Percentiles rank a stretch among this genome's conserved stretches.
Evolutionary conservation across 805 yeast genomes (phyloP).

Genomic region (Cyberlindnera nakhonratchasimensis): DNA sequence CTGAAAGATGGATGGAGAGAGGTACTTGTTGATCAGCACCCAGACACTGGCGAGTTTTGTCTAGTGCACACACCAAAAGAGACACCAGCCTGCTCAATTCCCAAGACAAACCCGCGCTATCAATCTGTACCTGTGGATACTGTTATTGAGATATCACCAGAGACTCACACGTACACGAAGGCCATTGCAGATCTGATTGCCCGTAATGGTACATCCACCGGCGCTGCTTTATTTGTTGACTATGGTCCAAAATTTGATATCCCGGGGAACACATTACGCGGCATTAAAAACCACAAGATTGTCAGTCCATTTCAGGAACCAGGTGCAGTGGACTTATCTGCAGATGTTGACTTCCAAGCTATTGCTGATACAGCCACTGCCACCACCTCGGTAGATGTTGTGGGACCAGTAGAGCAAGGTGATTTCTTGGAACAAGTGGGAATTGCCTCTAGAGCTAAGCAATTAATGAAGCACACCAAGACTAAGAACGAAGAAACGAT

Average conservation of each 20-base stretch:
- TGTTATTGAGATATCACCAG: slow-evolving; percentile 72
- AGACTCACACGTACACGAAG: slow-evolving; percentile 54
- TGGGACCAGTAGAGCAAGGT: slow-evolving; percentile 72
- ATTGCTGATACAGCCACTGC: slow-evolving; percentile 33
- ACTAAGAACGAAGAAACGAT: slow-evolving; percentile 45
- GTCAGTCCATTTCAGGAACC: slow-evolving; percentile 74
- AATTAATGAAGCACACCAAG: slow-evolving; percentile 43
- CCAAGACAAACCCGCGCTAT: slow-evolving; percentile 48
- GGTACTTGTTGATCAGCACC: slow-evolving; percentile 54
- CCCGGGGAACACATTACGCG: slow-evolving; percentile 73
- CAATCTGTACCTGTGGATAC: slow-evolving; percentile 51
- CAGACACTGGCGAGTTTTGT: slow-evolving; percentile 39
- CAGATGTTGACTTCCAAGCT: slow-evolving; percentile 78
- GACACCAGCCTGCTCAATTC: slow-evolving; percentile 60
- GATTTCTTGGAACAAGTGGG: slow-evolving; percentile 78
- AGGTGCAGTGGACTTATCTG: slow-evolving; percentile 77
- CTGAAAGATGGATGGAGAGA: slow-evolving; percentile 78
- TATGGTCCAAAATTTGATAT: slow-evolving; percentile 63
- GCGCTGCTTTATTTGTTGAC: slow-evolving; percentile 73
- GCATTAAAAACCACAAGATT: slow-evolving; percentile 66
- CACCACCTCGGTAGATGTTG: slow-evolving; percentile 28
- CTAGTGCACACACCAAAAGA: slow-evolving; percentile 54
- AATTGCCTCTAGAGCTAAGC: slow-evolving; percentile 64
- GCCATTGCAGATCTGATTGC: slow-evolving; percentile 47
- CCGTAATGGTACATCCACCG: slow-evolving; percentile 37